Conservation (phyloP, 345 rosid genomes). For the Orychophragmus violaceus region DNA sequence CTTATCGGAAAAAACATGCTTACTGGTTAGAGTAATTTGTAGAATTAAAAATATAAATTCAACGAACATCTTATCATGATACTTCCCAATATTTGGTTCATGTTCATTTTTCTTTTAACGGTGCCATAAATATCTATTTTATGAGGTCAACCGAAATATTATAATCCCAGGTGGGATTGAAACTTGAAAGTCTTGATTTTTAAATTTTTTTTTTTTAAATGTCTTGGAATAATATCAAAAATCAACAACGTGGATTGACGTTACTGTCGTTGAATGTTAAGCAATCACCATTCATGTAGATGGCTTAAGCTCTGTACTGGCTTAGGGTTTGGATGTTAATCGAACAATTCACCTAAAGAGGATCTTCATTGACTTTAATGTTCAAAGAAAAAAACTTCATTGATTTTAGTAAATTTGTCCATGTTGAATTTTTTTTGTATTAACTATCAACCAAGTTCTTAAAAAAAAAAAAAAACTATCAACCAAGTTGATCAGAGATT, state of each 20-base stretch:
- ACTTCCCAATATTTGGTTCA: neutral
- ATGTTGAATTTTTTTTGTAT: too few species aligned
- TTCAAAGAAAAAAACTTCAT: too few species aligned
- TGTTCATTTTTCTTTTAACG: neutral
- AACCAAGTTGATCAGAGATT: too few species aligned
- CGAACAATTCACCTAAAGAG: neutral
- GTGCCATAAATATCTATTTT: neutral
- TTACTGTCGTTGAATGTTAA: neutral
- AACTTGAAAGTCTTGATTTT: neutral
- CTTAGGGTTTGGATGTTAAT: neutral
- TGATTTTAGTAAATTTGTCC: too few species aligned
- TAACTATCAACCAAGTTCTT: too few species aligned
- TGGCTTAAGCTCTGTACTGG: neutral
- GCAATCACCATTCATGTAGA: neutral
- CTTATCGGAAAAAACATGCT: neutral
- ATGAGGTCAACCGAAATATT: neutral
- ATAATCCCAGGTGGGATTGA: constrained; percentile 3
- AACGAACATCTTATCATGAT: neutral
- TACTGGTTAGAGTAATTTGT: neutral
- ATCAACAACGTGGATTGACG: constrained; percentile 20
- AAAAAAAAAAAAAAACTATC: too few species aligned
- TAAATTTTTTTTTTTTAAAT: too few species aligned
- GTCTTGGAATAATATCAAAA: neutral
- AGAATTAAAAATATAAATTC: neutral
- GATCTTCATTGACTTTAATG: too few species aligned